phyloP scores from a whole-genome alignment of 331 rosid genomes.

The Acacia concinna region DNA sequence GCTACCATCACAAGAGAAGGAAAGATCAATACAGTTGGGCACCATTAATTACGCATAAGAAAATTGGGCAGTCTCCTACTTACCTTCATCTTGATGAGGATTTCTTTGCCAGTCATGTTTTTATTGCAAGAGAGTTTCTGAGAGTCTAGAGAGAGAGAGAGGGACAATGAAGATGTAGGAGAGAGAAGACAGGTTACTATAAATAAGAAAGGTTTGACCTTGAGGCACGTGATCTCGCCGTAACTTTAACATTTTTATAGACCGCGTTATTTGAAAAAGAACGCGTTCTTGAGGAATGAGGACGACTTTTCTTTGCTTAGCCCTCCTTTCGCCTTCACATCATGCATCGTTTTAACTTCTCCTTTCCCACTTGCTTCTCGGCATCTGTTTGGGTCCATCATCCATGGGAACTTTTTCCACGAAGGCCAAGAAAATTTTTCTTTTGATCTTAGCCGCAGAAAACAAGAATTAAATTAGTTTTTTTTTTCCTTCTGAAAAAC shows the following conservation, averaged over 20 bases:
- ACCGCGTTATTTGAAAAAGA: constrained; percentile 9
- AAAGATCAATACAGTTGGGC: not conserved
- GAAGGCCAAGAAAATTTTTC: not conserved
- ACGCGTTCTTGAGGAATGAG: constrained; percentile 42
- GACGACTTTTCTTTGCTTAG: constrained; percentile 28
- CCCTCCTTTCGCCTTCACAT: not conserved
- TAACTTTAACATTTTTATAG: constrained; percentile 21
- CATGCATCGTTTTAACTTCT: not conserved
- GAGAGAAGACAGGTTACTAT: not conserved
- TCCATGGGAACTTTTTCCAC: not conserved
- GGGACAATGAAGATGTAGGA: not conserved
- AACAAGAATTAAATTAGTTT: not conserved
- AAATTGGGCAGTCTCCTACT: not conserved
- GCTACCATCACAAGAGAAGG: not conserved
- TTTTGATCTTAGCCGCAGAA: not conserved
- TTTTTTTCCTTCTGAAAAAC: not conserved
- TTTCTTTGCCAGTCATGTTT: constrained; percentile 47
- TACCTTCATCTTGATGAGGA: constrained; percentile 67
- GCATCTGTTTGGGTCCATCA: not conserved
- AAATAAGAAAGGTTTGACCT: constrained; percentile 38
- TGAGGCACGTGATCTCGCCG: constrained; percentile 28
- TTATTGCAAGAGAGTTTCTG: not conserved
- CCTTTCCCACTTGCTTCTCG: constrained; percentile 11
- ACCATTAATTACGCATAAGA: not conserved
- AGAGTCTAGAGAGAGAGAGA: not conserved